phyloP scores from a whole-genome alignment of 169 alveolate genomes.

The Plasmodium sp. region DNA sequence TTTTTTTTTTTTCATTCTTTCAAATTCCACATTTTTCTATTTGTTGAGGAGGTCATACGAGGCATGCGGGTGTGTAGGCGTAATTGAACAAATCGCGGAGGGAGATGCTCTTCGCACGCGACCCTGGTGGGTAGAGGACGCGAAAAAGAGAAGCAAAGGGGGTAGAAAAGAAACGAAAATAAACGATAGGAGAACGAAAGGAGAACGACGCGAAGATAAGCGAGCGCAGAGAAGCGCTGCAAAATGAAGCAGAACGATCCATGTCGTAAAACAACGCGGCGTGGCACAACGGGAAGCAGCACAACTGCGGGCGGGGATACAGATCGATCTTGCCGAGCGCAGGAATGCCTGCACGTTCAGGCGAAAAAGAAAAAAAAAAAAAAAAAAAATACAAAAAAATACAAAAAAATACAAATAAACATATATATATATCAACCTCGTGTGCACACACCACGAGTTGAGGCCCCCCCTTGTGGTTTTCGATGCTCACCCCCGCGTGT shows the following conservation, averaged over 20 bases:
- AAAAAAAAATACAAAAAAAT: background rate
- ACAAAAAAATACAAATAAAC: background rate
- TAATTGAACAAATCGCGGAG: background rate
- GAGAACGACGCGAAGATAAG: background rate
- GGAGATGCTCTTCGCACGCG: background rate
- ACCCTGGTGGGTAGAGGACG: background rate
- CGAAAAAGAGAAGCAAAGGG: background rate
- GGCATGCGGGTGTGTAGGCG: background rate
- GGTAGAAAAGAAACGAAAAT: background rate
- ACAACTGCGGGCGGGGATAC: background rate
- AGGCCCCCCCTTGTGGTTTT: background rate
- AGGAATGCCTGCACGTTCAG: background rate
- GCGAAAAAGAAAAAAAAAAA: background rate
- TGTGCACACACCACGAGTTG: background rate
- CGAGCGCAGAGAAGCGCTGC: background rate
- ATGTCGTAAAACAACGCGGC: background rate
- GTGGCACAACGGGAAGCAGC: background rate
- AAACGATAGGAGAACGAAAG: background rate
- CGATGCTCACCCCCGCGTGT: background rate
- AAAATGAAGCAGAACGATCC: background rate
- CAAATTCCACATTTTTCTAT: background rate
- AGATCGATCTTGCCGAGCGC: background rate
- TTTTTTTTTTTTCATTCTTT: background rate
- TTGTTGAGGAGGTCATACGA: background rate
- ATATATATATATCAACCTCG: background rate